Base-by-base conservation (phyloP, 768 basidiomycete genomes). In the Boletus rubescentipes region DNA sequence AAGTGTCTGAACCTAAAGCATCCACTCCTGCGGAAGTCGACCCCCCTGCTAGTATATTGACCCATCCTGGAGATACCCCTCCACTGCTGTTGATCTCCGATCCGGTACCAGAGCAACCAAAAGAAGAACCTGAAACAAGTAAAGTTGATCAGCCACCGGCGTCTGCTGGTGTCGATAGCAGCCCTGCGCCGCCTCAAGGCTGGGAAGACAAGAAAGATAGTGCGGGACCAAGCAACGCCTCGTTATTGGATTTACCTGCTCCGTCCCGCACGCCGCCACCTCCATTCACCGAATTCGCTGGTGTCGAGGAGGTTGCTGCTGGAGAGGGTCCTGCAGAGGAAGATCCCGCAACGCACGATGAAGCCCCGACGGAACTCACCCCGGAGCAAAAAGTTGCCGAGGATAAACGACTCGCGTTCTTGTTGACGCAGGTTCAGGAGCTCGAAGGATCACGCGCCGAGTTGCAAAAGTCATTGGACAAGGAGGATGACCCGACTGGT, bases 21-120 rank as follows among this genome's bases (percentile, higher is more conserved):
- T 29, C 52, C 12, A 67, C 67, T 15, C 67, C 67, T 3, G 63
- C 65, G 2, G 59, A 68, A 43, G 65, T 67, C 15, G 65, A 69
- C 30, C 51, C 63, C 9, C 58, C 63, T 40, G 39, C 26, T 8
- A 55, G 16, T 16, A 59, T 58, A 45, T 23, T 63, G 42, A 51
- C 59, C 0, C 60, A 60, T 9, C 35, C 57, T 9, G 16, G 47
- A 10, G 60, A 56, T 26, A 7, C 36, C 11, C 11, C 54, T 14
- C 55, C 59, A 1, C 35, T 38, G 26, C 50, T 69, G 36, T 20
- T 56, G 2, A 37, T 42, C 16, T 4, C 14, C 10, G 38, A 21
- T 3, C 32, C 50, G 4, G 43, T 37, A 37, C 9, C 23, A 16
- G 41, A 35, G 36, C 41, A 40, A 32, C 23, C 34, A 43, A 44